Evolutionary conservation across 352 stramenopile species (phyloP).

Genomic region (Globisporangium middletonii): DNA sequence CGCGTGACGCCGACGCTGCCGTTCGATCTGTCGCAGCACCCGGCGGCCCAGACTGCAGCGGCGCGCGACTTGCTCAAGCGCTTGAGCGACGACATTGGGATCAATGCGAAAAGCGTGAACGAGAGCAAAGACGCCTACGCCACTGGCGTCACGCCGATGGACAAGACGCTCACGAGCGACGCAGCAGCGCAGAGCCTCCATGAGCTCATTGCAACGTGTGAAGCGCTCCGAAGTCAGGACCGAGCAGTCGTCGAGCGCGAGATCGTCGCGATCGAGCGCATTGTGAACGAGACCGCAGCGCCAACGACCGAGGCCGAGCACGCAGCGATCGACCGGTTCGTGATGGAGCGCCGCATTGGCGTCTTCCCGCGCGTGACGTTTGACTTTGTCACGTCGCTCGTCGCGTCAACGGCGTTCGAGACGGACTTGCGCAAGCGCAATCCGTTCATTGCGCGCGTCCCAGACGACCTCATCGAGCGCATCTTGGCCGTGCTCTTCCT

Average conservation of each 20-base stretch:
- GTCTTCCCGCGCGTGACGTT: slow-evolving; percentile 62
- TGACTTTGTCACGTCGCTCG: slow-evolving; percentile 70
- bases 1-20: slow-evolving; percentile 59
- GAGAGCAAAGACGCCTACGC: slow-evolving; percentile 73
- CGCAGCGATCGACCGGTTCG: slow-evolving; percentile 38
- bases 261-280: slow-evolving; percentile 44
- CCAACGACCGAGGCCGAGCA: slow-evolving; percentile 7
- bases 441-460: slow-evolving; percentile 39
- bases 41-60: slow-evolving; percentile 88
- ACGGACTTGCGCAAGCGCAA: slow-evolving; percentile 57
- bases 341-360: slow-evolving; percentile 51
- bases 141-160: slow-evolving; percentile 45
- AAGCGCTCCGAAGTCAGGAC: slow-evolving; percentile 45
- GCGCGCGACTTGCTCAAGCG: slow-evolving; percentile 92
- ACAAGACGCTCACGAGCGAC: slow-evolving; percentile 22
- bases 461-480: slow-evolving; percentile 30
- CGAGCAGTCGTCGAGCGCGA: slow-evolving; percentile 40
- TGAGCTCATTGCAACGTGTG: slow-evolving; percentile 43
- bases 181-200: slow-evolving; percentile 30
- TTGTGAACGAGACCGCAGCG: slow-evolving; percentile 41
- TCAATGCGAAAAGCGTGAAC: slow-evolving; percentile 69
- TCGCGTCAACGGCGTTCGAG: slow-evolving; percentile 58
- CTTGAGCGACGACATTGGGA: slow-evolving; percentile 90
- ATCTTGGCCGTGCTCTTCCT: slow-evolving; percentile 61
- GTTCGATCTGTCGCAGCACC: slow-evolving; percentile 91